phyloP scores from a whole-genome alignment of 768 basidiomycete genomes.

The Mycena vulgaris region DNA sequence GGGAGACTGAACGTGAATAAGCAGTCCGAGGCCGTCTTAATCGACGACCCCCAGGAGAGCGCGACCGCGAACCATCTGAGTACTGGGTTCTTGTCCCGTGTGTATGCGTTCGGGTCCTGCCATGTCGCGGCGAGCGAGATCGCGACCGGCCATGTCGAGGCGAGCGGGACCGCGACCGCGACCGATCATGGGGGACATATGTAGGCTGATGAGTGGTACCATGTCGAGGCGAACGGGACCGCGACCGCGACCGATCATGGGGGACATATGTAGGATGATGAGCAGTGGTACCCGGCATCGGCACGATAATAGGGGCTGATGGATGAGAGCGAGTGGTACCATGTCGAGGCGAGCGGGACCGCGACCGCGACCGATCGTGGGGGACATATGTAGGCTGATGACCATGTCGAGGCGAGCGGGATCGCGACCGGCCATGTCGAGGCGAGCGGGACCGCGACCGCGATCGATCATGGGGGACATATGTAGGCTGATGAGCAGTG shows the following conservation, averaged over 20 bases:
- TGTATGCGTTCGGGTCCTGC: not conserved
- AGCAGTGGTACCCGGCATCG: constrained; percentile 8
- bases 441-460: constrained; percentile 47
- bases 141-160: not conserved
- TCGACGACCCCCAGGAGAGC: not conserved
- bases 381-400: constrained; percentile 29
- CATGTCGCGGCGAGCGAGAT: not conserved
- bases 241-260: constrained; percentile 9
- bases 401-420: not conserved
- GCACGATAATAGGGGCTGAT: constrained; percentile 8
- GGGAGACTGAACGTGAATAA: not conserved
- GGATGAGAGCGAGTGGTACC: constrained; percentile 16
- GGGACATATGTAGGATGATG: constrained; percentile 29
- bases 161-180: constrained; percentile 46
- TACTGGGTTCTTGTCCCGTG: not conserved
- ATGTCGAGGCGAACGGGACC: constrained; percentile 17
- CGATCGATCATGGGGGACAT: constrained; percentile 30
- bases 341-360: constrained; percentile 42
- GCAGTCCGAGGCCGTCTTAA: not conserved
- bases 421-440: not conserved
- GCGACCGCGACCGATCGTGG: constrained; percentile 39
- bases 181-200: constrained; percentile 27
- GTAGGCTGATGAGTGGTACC: constrained; percentile 28
- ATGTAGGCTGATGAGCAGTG: constrained; percentile 26
- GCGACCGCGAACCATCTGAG: not conserved